Evolutionary conservation across 2,329 filamentous ascomycete genomes (phyloP).

Genomic region (Trichophaea hybrida): DNA sequence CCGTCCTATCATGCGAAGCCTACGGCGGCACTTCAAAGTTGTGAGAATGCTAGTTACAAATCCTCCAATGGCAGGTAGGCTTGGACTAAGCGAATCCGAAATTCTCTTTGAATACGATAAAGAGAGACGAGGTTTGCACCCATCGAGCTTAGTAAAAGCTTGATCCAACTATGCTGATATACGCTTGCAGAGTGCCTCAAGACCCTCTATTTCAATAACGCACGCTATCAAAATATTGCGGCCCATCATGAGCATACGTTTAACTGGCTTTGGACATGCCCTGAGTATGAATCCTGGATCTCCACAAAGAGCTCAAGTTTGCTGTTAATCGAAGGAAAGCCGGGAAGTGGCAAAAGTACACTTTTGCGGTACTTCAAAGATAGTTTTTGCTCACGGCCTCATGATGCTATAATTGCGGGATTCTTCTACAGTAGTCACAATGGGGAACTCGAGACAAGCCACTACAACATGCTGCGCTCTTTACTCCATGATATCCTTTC

Average conservation of each 20-base stretch:
- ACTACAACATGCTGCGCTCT: not conserved
- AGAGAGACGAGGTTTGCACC: not conserved
- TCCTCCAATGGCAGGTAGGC: no score
- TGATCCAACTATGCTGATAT: not conserved
- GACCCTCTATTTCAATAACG: not conserved
- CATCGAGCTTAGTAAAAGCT: no score
- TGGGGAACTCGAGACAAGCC: not conserved
- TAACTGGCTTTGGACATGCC: not conserved
- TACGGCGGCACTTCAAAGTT: no score
- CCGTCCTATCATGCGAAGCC: no score
- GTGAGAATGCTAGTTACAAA: no score
- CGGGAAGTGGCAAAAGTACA: not conserved
- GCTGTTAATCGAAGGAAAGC: not conserved
- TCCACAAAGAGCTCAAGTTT: not conserved
- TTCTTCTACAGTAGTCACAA: not conserved
- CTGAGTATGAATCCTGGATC: not conserved
- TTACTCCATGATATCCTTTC: not conserved
- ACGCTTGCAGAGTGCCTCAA: not conserved
- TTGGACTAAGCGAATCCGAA: no score
- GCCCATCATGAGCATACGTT: not conserved
- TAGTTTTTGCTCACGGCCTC: not conserved
- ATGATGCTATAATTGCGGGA: not conserved
- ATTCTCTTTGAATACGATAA: slow-evolving; percentile 3
- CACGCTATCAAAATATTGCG: not conserved
- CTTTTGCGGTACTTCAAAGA: not conserved